phyloP scores from a whole-genome alignment of 2,329 filamentous ascomycete species.

The Pleomassaria siparia region DNA sequence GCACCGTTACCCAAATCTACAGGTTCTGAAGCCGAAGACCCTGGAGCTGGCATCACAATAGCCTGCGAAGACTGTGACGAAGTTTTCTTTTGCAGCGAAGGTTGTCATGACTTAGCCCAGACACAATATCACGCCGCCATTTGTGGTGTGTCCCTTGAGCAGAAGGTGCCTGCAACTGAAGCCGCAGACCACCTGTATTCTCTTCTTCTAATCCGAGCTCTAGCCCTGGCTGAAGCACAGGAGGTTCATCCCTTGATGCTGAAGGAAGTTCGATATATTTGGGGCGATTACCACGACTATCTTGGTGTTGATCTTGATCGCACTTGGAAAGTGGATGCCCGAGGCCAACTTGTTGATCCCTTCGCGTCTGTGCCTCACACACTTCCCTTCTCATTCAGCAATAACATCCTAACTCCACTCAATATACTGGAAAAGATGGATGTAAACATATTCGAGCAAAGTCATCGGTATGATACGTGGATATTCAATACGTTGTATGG shows the following conservation, averaged over 20 bases:
- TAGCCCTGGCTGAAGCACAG: slow-evolving; percentile 64
- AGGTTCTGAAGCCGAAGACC: slow-evolving; percentile 8
- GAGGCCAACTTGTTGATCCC: slow-evolving; percentile 16
- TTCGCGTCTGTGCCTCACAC: slow-evolving; percentile 53
- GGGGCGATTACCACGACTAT: slow-evolving; percentile 59
- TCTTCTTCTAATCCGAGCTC: slow-evolving; percentile 58
- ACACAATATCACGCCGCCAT: slow-evolving; percentile 60
- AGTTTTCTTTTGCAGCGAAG: slow-evolving; percentile 61
- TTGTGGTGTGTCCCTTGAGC: slow-evolving; percentile 58
- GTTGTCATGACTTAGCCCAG: slow-evolving; percentile 59
- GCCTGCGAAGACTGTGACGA: slow-evolving; percentile 59
- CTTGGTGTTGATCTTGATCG: slow-evolving; percentile 29
- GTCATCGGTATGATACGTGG: slow-evolving; percentile 69
- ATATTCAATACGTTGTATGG: slow-evolving; percentile 88
- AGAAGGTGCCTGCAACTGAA: slow-evolving; percentile 59
- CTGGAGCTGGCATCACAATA: slow-evolving; percentile 19
- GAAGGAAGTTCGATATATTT: slow-evolving; percentile 63
- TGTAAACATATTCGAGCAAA: slow-evolving; percentile 67
- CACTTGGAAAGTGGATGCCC: slow-evolving; percentile 19
- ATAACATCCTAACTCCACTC: slow-evolving; percentile 72
- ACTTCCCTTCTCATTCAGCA: slow-evolving; percentile 75
- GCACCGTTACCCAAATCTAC: slow-evolving; percentile 60
- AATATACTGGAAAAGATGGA: slow-evolving; percentile 85
- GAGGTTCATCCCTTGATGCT: slow-evolving; percentile 60
- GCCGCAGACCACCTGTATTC: slow-evolving; percentile 63